A percentile compares a stretch with the other conserved stretches of the same genome.
These are phyloP conservation scores for Hordeum vulgare DNA, from an alignment of 176 grass and related monocot genomes.

Conservation along the genomic window DNA sequence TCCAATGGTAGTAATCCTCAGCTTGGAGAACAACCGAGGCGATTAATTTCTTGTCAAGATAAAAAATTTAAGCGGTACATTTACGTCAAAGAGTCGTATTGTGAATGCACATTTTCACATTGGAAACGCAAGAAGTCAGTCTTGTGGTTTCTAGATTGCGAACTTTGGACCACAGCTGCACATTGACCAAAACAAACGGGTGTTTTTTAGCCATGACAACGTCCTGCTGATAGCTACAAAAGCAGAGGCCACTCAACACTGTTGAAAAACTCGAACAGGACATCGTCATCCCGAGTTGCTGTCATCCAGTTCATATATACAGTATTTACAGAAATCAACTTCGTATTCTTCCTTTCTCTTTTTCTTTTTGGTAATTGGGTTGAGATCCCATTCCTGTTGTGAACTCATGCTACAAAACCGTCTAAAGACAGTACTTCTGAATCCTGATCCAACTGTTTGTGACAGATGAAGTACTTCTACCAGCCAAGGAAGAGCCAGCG, in stretches of 20 bases:
- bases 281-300: neutral
- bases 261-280: slow-evolving; percentile 8
- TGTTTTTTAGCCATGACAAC: neutral
- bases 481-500: slow-evolving; percentile 84
- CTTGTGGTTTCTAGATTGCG: neutral
- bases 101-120: neutral
- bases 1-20: neutral
- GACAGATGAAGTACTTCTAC: slow-evolving; percentile 81
- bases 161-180: slow-evolving; percentile 15
- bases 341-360: no score
- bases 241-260: neutral
- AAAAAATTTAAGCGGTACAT: neutral
- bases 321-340: no score
- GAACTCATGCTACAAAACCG: neutral
- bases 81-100: neutral
- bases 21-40: no score
- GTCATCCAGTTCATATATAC: slow-evolving; percentile 6
- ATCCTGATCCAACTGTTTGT: neutral
- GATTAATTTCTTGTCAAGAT: neutral
- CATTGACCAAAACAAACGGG: slow-evolving; percentile 5
- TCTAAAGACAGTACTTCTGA: neutral
- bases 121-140: neutral
- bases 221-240: slow-evolving; percentile 15
- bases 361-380: no score
- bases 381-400: neutral